Base-by-base conservation (phyloP, 2,329 filamentous ascomycete species). In the Ploettnerulaceae sp. region DNA sequence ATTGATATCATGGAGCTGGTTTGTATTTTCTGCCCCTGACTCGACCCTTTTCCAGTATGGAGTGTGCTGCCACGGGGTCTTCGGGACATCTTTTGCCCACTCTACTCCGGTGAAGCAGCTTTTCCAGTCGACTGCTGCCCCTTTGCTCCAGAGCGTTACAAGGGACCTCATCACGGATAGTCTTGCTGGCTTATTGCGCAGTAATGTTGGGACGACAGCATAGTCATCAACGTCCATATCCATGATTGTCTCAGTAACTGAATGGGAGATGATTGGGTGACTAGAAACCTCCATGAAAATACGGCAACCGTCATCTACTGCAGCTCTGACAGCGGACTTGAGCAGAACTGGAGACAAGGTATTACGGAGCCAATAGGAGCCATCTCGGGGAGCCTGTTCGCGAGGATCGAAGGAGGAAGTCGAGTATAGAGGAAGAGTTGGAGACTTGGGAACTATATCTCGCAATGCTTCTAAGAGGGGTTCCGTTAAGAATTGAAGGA, bases 241-340 rank as follows among this genome's bases (percentile, higher is more conserved):
- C 9, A 64, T 49, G 1, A 71, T 25, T 0, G 65, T 71, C 37
- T 72, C 69, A 3, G 59, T 62, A 22, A 72, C 61, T 0, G 69
- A 71, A 38, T 72, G 66, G 3, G 62, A 56, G 5, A 72, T 57
- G 29, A 72, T 64, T 0, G 69, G 67, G 39, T 72, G 69, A 4
- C 53, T 59, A 0, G 69, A 70, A 0, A 71, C 61, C 48, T 72
- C 69, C 2, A 71, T 31, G 52, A 71, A 71, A 1, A 67, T 14
- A 4, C 64, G 54, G 39, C 61, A 63, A 2, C 66, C 67, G 44
- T 71, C 69, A 1, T 66, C 59, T 1, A 61, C 58, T 0, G 66
- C 66, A 9, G 62, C 61, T 11, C 57, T 48, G 4, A 71, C 57
- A 1, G 69, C 66, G 7, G 57, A 51, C 0, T 59, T 64, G 5